phyloP scores from a whole-genome alignment of 139 green algal species.

The Pseudopediastrum boryanum region DNA sequence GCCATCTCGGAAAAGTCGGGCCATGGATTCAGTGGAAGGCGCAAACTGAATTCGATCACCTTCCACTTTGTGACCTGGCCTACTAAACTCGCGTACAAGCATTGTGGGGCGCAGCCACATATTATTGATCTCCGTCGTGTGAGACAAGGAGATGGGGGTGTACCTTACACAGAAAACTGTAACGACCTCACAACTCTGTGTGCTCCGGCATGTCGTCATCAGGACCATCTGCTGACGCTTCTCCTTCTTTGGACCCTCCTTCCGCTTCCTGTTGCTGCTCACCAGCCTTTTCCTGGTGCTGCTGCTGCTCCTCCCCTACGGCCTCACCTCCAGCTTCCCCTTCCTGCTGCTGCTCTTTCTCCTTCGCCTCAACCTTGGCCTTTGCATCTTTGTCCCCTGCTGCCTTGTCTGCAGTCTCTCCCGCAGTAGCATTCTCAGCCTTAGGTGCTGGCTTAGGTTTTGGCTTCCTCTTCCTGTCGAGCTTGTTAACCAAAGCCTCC shows the following conservation, averaged over 20 bases:
- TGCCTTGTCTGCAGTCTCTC: not conserved
- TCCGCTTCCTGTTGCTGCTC: not conserved
- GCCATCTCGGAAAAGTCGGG: too few species aligned
- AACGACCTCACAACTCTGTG: too few species aligned
- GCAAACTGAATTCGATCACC: too few species aligned
- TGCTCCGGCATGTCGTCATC: too few species aligned
- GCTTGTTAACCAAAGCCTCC: constrained; percentile 58
- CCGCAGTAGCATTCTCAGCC: constrained; percentile 23
- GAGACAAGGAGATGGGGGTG: too few species aligned
- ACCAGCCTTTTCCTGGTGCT: constrained; percentile 1
- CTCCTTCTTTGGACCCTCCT: not conserved
- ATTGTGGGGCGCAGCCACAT: too few species aligned
- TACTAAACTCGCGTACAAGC: too few species aligned
- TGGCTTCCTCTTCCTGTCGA: constrained; percentile 74
- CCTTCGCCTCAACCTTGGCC: not conserved
- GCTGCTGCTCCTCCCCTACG: constrained; percentile 12
- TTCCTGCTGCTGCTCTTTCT: not conserved
- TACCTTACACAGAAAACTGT: too few species aligned
- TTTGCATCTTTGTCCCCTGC: not conserved
- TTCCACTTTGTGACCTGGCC: too few species aligned
- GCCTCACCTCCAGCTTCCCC: not conserved
- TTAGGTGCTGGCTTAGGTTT: constrained; percentile 47
- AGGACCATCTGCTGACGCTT: not conserved
- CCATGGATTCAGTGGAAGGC: too few species aligned
- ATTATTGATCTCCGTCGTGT: too few species aligned